phyloP scores from a whole-genome alignment of 1,284 basidiomycete genomes.

The Cutaneotrichosporon cavernicola region DNA sequence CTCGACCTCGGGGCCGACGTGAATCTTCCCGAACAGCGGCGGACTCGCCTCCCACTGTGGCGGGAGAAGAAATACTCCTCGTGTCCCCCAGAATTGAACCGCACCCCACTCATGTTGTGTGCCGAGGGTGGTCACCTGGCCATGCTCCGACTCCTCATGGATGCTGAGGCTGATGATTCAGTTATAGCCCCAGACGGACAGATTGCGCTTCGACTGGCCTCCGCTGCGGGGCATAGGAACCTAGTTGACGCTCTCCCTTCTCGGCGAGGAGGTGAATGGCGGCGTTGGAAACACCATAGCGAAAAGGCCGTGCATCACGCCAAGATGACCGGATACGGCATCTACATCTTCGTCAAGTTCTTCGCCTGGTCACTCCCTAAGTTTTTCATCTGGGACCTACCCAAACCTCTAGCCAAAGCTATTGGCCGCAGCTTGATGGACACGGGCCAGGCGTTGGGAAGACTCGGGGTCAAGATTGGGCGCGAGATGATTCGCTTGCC shows the following conservation, averaged over 20 bases:
- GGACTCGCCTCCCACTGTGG: not conserved
- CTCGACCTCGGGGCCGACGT: constrained; percentile 13
- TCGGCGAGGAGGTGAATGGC: constrained; percentile 13
- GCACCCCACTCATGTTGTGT: constrained; percentile 75
- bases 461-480: too few relatives aligned
- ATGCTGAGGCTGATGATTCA: constrained; percentile 62
- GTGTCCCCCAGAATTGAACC: not conserved
- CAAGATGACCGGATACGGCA: too few relatives aligned
- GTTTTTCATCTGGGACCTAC: not conserved
- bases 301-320: not conserved
- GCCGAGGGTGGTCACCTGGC: constrained; percentile 69
- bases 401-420: not conserved
- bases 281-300: constrained; percentile 10
- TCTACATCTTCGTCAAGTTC: not conserved
- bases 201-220: constrained; percentile 22
- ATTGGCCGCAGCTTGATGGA: not conserved
- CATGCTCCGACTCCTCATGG: constrained; percentile 62
- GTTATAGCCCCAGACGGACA: constrained; percentile 21
- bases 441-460: too few relatives aligned
- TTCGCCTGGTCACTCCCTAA: constrained; percentile 8
- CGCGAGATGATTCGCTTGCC: too few relatives aligned
- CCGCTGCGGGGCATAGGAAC: constrained; percentile 4
- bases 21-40: not conserved
- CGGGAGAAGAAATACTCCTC: not conserved
- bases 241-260: constrained; percentile 17